Percentiles rank a stretch among this genome's conserved stretches.
Conservation (phyloP, 2,329 filamentous ascomycete species). For the Arthrobotrys pseudoclavata region DNA sequence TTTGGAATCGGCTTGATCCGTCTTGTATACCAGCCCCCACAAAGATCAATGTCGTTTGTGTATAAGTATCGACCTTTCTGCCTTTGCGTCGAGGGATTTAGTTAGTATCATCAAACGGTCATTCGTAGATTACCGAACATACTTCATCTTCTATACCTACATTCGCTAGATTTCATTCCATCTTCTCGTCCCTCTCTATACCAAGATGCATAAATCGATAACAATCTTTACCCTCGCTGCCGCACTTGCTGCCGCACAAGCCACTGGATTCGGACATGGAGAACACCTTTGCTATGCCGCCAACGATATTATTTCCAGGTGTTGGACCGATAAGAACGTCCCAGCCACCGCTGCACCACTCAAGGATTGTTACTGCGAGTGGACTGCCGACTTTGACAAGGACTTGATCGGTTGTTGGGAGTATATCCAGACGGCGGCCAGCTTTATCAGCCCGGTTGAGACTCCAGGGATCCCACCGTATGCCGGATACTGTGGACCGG, state of each 20-base stretch:
- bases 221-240: constrained; percentile 2
- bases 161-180: neutral
- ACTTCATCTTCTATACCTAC: neutral
- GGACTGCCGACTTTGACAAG: constrained; percentile 41
- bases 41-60: neutral
- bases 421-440: constrained; percentile 34
- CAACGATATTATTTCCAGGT: constrained; percentile 32
- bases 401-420: constrained; percentile 37
- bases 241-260: constrained; percentile 12
- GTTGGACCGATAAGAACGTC: constrained; percentile 33
- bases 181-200: neutral
- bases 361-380: constrained; percentile 40
- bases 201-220: constrained; percentile 18
- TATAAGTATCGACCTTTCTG: constrained; percentile 4
- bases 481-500: constrained; percentile 32
- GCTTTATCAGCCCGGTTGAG: constrained; percentile 37
- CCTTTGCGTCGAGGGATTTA: neutral
- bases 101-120: neutral
- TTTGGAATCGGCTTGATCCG: neutral
- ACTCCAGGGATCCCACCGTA: constrained; percentile 36
- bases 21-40: neutral
- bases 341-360: constrained; percentile 24
- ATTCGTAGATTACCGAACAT: neutral
- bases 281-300: constrained; percentile 42
- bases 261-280: constrained; percentile 22